Conservation (phyloP, 2,329 filamentous ascomycete genomes). For the Diaporthe sp. region DNA sequence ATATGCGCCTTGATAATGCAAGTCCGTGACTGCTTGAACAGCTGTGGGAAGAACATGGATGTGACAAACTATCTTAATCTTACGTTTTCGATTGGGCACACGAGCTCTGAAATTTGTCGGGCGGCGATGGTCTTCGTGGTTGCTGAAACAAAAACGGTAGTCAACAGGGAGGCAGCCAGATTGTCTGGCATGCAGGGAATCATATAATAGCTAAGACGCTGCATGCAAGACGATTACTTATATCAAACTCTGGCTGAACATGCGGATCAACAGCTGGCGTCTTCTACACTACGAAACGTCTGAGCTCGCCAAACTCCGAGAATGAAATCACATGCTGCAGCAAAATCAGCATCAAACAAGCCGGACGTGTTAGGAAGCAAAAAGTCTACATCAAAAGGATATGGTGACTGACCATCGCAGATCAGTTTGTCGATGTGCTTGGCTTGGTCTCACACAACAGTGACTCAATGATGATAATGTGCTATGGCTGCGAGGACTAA, state of each 20-base stretch:
- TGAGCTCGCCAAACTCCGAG: not conserved
- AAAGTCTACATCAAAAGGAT: not conserved
- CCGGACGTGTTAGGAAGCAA: not conserved
- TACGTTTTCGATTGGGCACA: not conserved
- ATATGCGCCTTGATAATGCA: not conserved
- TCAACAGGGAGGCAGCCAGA: not conserved
- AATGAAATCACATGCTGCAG: not conserved
- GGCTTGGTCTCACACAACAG: not conserved
- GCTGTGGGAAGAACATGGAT: not conserved
- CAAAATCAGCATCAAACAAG: not conserved
- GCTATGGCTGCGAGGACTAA: too few relatives aligned
- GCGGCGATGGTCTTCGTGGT: not conserved
- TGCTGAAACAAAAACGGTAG: not conserved
- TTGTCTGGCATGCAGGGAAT: not conserved
- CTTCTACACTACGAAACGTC: not conserved
- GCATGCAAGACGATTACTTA: not conserved
- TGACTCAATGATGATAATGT: too few relatives aligned
- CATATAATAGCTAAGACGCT: not conserved
- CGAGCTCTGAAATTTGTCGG: not conserved
- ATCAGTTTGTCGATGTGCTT: not conserved
- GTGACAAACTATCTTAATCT: not conserved
- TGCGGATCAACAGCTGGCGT: not conserved
- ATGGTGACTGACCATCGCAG: not conserved
- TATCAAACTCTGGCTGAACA: not conserved
- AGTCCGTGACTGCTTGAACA: not conserved